Conservation (phyloP, 169 alveolate species). For the Eimeria sp. region DNA sequence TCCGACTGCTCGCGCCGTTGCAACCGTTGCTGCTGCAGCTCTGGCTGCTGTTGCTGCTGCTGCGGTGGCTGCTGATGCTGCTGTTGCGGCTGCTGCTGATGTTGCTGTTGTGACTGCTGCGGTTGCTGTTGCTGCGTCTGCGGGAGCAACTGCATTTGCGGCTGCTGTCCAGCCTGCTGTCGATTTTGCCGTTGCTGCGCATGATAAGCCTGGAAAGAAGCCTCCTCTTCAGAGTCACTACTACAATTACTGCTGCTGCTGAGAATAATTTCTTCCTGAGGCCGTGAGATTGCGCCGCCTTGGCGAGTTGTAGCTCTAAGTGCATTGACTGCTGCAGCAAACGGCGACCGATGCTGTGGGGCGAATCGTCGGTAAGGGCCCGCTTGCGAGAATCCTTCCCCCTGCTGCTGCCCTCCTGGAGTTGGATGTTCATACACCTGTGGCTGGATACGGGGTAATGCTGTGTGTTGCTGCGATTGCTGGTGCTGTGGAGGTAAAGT, state of each 20-base stretch:
- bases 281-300: background rate
- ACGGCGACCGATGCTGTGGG: background rate
- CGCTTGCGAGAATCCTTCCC: background rate
- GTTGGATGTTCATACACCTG: background rate
- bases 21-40: background rate
- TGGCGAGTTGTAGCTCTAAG: background rate
- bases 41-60: background rate
- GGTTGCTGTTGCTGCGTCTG: background rate
- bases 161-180: background rate
- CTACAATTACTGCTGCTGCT: constrained; percentile 10
- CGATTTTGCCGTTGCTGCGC: background rate
- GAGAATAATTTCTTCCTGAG: constrained; percentile 4
- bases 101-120: background rate
- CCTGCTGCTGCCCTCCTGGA: background rate
- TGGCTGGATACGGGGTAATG: background rate
- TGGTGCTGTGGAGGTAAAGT: background rate
- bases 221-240: background rate
- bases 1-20: background rate
- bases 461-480: background rate
- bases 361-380: background rate
- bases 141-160: background rate
- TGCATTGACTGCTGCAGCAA: background rate
- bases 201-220: background rate
- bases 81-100: background rate
- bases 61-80: background rate